Evolutionary conservation across 2,329 filamentous ascomycete species (phyloP).

Genomic region (Fragosphaeria purpurea): DNA sequence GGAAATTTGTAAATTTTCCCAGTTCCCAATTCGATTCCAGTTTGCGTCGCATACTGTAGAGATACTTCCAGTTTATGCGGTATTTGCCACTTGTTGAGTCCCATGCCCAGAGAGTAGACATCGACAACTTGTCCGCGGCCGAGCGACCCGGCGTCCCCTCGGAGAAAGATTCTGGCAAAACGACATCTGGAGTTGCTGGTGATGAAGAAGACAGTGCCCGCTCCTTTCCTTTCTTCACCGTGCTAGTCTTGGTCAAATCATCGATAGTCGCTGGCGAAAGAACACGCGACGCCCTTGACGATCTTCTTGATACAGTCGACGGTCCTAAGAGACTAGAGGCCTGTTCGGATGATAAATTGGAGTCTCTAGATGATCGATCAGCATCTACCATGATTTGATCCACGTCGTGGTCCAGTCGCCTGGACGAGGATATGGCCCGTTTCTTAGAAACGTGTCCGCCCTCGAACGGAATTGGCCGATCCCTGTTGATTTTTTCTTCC

Average conservation of each 20-base stretch:
- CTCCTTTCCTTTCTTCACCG: slow-evolving; percentile 23
- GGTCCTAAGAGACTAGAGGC: too few relatives aligned
- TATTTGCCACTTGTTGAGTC: slow-evolving; percentile 37
- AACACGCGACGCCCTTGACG: too few relatives aligned
- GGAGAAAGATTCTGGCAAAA: neutral
- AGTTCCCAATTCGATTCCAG: slow-evolving; percentile 88
- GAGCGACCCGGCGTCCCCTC: neutral
- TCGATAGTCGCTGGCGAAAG: too few relatives aligned
- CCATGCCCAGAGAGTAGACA: slow-evolving; percentile 41
- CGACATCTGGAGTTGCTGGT: neutral
- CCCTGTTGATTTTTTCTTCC: slow-evolving; percentile 50
- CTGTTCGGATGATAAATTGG: too few relatives aligned
- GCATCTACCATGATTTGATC: slow-evolving; percentile 34
- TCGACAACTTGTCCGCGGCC: slow-evolving; percentile 21
- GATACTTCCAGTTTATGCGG: slow-evolving; percentile 81
- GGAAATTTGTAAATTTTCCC: slow-evolving; percentile 75
- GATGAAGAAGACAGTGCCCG: slow-evolving; percentile 18
- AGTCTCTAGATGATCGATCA: slow-evolving; percentile 14
- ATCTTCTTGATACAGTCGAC: too few relatives aligned
- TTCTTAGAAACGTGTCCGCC: slow-evolving; percentile 46
- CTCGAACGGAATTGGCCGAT: slow-evolving; percentile 31
- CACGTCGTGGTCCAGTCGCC: slow-evolving; percentile 29
- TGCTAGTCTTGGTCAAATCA: too few relatives aligned
- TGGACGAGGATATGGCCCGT: slow-evolving; percentile 36
- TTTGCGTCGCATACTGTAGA: slow-evolving; percentile 78